A percentile compares a stretch with the other conserved stretches of the same genome.
Evolutionary conservation across 176 grass and related monocot species (phyloP).

Genomic region (Oryza australiensis): DNA sequence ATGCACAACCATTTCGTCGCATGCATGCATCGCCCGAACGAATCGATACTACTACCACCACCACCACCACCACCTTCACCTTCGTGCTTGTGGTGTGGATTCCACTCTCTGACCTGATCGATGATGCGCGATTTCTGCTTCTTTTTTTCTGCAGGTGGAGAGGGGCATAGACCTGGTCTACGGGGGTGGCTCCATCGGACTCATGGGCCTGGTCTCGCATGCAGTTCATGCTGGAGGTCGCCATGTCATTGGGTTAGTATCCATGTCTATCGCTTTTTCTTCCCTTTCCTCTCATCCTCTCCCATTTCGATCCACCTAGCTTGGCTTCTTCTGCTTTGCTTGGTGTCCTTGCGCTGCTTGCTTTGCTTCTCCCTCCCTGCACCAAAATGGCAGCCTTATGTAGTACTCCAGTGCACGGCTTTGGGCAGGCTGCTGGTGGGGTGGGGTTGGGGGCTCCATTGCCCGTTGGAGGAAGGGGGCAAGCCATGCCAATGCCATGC

Average conservation of each 20-base stretch:
- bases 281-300: neutral
- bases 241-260: conserved; percentile 82
- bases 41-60: neutral
- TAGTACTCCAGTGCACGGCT: neutral
- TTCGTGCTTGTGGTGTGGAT: neutral
- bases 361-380: conserved; percentile 41
- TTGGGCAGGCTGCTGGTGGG: conserved; percentile 28
- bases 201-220: conserved; percentile 91
- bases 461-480: conserved; percentile 34
- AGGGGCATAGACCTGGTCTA: conserved; percentile 98
- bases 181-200: conserved; percentile 91
- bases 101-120: neutral
- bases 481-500: neutral
- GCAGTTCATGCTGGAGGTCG: conserved; percentile 93
- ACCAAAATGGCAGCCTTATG: conserved; percentile 43
- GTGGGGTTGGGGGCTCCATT: conserved; percentile 29
- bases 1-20: neutral
- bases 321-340: neutral
- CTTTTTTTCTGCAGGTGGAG: conserved; percentile 75
- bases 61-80: neutral
- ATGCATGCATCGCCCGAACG: conserved; percentile 11
- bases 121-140: neutral
- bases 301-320: neutral
- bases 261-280: conserved; percentile 8
- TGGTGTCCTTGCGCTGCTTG: conserved; percentile 21